Conservation (phyloP, 2,329 filamentous ascomycete species). For the Alternaria brassicae region DNA sequence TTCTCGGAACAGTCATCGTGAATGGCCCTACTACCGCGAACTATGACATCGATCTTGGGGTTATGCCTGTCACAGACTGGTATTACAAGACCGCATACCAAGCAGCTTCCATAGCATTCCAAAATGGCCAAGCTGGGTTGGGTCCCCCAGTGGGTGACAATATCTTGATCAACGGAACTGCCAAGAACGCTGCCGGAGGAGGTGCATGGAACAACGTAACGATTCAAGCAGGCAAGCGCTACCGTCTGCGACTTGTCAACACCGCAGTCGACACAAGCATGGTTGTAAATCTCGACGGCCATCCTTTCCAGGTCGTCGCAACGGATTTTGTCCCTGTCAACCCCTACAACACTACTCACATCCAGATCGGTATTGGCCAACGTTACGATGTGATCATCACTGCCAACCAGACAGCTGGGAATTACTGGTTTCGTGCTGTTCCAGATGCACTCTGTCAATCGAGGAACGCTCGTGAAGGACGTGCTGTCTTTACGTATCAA, state of each 20-base stretch:
- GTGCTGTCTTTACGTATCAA: constrained; percentile 51
- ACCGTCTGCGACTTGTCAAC: constrained; percentile 67
- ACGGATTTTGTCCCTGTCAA: constrained; percentile 42
- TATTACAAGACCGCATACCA: constrained; percentile 54
- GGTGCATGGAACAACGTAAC: constrained; percentile 41
- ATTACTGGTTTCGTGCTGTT: constrained; percentile 47
- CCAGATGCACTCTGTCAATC: constrained; percentile 35
- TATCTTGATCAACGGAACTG: constrained; percentile 63
- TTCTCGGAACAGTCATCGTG: constrained; percentile 44
- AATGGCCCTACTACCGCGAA: constrained; percentile 43
- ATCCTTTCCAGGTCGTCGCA: constrained; percentile 43
- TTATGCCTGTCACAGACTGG: constrained; percentile 36
- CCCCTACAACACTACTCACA: constrained; percentile 45
- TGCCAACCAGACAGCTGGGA: constrained; percentile 40
- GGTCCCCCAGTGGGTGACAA: constrained; percentile 54
- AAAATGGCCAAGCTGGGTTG: constrained; percentile 20
- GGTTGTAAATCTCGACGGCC: constrained; percentile 40
- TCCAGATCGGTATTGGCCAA: constrained; percentile 52
- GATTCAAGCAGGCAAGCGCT: constrained; percentile 53
- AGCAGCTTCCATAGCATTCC: constrained; percentile 35
- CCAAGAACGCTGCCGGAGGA: constrained; percentile 52
- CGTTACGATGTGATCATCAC: constrained; percentile 48
- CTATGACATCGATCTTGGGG: constrained; percentile 40
- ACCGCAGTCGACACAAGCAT: constrained; percentile 42
- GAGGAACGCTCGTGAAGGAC: constrained; percentile 35